Conservation (phyloP, 495 filamentous ascomycete genomes). For the Podospora bellae-mahoneyi region DNA sequence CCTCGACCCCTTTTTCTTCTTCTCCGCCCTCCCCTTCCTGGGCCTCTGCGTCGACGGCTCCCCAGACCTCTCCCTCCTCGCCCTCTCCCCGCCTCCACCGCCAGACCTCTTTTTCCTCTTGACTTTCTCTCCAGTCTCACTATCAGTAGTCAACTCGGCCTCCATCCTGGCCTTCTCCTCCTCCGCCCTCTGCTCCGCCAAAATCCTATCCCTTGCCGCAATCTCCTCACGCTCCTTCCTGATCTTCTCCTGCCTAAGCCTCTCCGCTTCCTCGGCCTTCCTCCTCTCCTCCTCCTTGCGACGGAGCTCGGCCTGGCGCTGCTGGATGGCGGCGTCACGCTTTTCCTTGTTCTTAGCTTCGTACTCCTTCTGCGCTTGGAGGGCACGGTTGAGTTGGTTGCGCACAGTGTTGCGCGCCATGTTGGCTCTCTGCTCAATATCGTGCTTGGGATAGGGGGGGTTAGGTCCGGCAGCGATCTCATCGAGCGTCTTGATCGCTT, state of each 20-base stretch:
- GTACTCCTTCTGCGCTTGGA: constrained; percentile 82
- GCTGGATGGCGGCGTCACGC: constrained; percentile 67
- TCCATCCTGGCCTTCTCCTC: constrained; percentile 67
- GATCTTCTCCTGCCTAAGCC: constrained; percentile 70
- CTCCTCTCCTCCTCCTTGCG: constrained; percentile 62
- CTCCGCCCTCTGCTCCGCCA: constrained; percentile 65
- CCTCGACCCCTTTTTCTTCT: constrained; percentile 19
- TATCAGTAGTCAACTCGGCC: constrained; percentile 70
- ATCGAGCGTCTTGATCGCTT: constrained; percentile 76
- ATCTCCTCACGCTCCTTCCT: constrained; percentile 78
- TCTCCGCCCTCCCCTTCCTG: constrained; percentile 16
- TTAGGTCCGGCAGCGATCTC: constrained; percentile 77
- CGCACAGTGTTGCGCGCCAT: constrained; percentile 95
- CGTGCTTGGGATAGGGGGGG: constrained; percentile 83
- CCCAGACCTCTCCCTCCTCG: constrained; percentile 14
- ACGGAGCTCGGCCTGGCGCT: constrained; percentile 71
- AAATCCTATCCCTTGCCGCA: constrained; percentile 66
- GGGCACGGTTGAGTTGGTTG: constrained; percentile 79
- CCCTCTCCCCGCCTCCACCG: not conserved
- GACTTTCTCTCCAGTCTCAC: constrained; percentile 70
- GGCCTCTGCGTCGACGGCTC: constrained; percentile 16
- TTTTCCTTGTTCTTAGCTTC: constrained; percentile 89
- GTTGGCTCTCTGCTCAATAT: constrained; percentile 90
- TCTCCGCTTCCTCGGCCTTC: constrained; percentile 60
- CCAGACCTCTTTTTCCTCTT: constrained; percentile 70